Evolutionary conservation across 208 protist genomes (phyloP), one percentile per base, ranked within the genome.

Genomic region (Leishmania arabica): DNA sequence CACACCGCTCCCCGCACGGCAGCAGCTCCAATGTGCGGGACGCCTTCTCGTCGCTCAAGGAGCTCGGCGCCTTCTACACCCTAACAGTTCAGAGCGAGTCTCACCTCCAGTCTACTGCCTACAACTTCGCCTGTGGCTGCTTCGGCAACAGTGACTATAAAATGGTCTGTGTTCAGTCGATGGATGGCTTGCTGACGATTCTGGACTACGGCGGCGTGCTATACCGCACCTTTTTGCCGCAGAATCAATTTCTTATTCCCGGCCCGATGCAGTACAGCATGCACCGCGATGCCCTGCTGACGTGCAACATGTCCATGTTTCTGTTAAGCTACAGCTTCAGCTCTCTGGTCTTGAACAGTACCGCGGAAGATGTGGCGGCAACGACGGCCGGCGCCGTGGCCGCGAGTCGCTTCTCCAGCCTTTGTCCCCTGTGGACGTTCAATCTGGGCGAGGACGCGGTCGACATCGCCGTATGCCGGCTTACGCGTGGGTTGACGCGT

Each of bases 111-210:
- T 82, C 90, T 27, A 84, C 84, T 0, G 75, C 93, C 47, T 98
- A 94, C 85, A 98, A 98, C 78, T 95, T 99, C 64, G 82, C 75
- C 0, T 90, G 66, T 49, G 97, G 97, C 37, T 86, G 78, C 24
- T 98, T 98, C 86, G 95, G 95, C 17, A 84, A 84, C 40, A 80
- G 86, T 37, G 79, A 79, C 17, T 90, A 96, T 82, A 90, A 97
- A 65, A 89, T 95, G 82, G 77, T 98, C 27, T 98, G 96, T 68
- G 93, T 99, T 37, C 97, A 99, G 80, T 95, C 97, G 11, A 95
- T 99, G 89, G 94, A 98, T 83, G 97, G 97, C 27, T 84, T 91
- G 45, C 83, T 97, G 19, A 95, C 90, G 42, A 89, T 99, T 65
- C 81, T 97, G 21, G 94, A 98, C 70, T 94, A 96, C 82, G 93